Percentiles rank a stretch among this genome's conserved stretches.
Evolutionary conservation across 495 filamentous ascomycete genomes (phyloP).

Genomic region (Lentithecium fluviatile): DNA sequence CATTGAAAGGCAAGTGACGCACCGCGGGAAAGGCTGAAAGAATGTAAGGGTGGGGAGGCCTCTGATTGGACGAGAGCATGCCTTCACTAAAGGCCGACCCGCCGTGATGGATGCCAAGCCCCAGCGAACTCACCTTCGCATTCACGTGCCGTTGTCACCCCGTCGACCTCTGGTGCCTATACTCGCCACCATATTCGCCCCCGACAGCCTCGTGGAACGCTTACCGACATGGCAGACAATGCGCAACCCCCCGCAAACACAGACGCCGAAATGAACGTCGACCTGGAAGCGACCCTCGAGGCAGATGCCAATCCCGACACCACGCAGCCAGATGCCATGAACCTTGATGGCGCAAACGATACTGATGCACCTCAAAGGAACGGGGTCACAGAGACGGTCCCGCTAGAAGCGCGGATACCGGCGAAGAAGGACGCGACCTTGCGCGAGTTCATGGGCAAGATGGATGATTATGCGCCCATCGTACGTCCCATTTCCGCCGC

Average conservation of each 20-base stretch:
- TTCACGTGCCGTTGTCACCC: too few species aligned
- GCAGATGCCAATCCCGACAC: slow-evolving; percentile 31
- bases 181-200: background rate
- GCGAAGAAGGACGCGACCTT: slow-evolving; percentile 87
- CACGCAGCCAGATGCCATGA: slow-evolving; percentile 34
- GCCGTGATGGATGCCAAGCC: too few species aligned
- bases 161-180: background rate
- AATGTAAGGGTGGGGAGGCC: too few species aligned
- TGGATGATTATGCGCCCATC: slow-evolving; percentile 98
- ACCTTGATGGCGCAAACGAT: slow-evolving; percentile 38
- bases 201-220: background rate
- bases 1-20: too few species aligned
- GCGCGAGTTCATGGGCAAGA: slow-evolving; percentile 86
- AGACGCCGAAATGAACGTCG: slow-evolving; percentile 23
- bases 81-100: too few species aligned
- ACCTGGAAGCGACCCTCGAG: slow-evolving; percentile 38
- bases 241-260: slow-evolving; percentile 15
- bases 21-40: too few species aligned
- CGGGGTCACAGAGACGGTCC: slow-evolving; percentile 14
- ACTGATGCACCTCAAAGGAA: slow-evolving; percentile 22
- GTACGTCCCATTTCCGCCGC: slow-evolving; percentile 52
- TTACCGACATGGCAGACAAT: slow-evolving; percentile 24
- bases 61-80: too few species aligned
- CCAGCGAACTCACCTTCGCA: too few species aligned
- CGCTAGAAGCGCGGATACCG: slow-evolving; percentile 52